Evolutionary conservation across 2,329 filamentous ascomycete genomes (phyloP).

Genomic region (Geosmithia flava): DNA sequence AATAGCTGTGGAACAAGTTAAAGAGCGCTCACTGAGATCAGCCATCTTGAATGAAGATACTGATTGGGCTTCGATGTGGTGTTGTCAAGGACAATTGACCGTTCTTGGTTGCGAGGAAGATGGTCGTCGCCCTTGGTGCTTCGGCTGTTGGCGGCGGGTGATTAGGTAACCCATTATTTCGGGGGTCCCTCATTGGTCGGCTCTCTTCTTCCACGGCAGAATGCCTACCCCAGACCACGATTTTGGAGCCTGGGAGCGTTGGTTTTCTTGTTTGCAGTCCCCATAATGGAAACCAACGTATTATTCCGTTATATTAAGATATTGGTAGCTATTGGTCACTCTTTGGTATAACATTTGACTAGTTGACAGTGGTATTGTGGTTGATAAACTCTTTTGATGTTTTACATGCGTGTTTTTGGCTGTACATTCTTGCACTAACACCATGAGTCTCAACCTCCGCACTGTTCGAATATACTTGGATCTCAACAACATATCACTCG

Average conservation of each 20-base stretch:
- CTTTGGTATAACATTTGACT: too few species aligned
- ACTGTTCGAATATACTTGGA: too few species aligned
- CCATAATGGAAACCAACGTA: background rate
- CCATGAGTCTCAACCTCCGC: too few species aligned
- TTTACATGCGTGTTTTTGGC: too few species aligned
- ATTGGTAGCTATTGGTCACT: too few species aligned
- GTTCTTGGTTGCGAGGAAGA: background rate
- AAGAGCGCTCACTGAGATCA: slow-evolving; percentile 20
- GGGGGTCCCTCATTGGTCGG: background rate
- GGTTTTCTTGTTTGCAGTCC: background rate
- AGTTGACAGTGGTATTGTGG: too few species aligned
- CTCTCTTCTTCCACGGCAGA: background rate
- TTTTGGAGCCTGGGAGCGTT: background rate
- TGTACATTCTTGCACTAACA: too few species aligned
- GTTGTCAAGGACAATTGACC: background rate
- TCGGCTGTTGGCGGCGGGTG: background rate
- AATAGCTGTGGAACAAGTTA: background rate
- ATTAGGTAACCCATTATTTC: background rate
- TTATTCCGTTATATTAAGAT: too few species aligned
- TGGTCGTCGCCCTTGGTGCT: background rate
- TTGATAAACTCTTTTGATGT: too few species aligned
- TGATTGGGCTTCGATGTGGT: slow-evolving; percentile 7
- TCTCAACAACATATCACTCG: too few species aligned
- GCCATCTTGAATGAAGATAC: slow-evolving; percentile 20
- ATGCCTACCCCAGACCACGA: background rate